Evolutionary conservation across 805 yeast genomes (phyloP), one percentile per base, ranked within the genome.

Genomic region (Millerago galiae): DNA sequence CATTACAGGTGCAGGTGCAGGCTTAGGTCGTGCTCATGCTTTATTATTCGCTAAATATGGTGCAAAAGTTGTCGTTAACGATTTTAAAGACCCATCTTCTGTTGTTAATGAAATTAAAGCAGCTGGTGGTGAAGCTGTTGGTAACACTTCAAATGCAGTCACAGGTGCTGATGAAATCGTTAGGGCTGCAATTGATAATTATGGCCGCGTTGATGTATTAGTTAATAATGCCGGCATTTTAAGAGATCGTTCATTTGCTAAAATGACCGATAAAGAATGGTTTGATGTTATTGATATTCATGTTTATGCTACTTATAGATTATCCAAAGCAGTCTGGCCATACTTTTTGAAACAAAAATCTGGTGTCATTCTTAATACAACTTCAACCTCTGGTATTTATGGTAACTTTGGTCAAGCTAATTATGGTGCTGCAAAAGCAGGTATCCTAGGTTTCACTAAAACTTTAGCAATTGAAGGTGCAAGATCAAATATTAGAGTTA

Each of bases 341-440:
- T 68, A 83, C 51, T 86, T 91, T 62, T 52, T 74, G 43, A 76
- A 86, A 60, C 88, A 90, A 65, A 78, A 81, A 53, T 73, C 75
- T 42, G 97, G 98, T 53, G 74, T 79, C 50, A 81, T 91, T 43
- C 76, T 91, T 52, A 91, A 91, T 66, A 86, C 95, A 35, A 76
- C 97, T 18, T 89, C 96, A 15, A 91, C 98, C 9, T 89, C 97
- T 2, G 99, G 98, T 51, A 89, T 91, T 53, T 91, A 91, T 64
- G 99, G 99, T 50, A 88, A 84, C 70, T 91, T 91, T 68, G 99
- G 99, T 40, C 99, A 91, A 68, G 87, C 96, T 33, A 91, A 91
- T 70, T 91, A 91, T 65, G 81, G 96, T 16, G 80, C 97, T 27
- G 97, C 98, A 36, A 91, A 91, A 69, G 79, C 85, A 40, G 97